phyloP scores from a whole-genome alignment of 2,329 filamentous ascomycete species.

The Hysterium pulicare region DNA sequence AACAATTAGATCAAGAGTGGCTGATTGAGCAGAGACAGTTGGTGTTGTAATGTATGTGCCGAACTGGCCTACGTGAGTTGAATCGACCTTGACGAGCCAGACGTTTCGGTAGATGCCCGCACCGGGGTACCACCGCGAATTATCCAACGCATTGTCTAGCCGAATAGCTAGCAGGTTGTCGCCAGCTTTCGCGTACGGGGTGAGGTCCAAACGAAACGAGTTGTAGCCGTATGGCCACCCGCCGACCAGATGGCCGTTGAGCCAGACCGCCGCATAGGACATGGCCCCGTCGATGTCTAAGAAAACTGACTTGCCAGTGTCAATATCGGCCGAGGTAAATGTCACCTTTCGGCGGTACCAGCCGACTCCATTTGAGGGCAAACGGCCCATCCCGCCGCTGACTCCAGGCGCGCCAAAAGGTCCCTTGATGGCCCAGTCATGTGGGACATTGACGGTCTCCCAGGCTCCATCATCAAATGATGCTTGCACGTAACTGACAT shows the following conservation, averaged over 20 bases:
- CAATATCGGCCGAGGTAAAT: slow-evolving; percentile 26
- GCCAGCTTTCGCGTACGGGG: slow-evolving; percentile 34
- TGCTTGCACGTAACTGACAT: slow-evolving; percentile 23
- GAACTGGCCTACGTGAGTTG: slow-evolving; percentile 48
- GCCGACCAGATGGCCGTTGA: slow-evolving; percentile 50
- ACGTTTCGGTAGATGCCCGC: slow-evolving; percentile 54
- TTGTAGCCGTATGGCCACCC: slow-evolving; percentile 54
- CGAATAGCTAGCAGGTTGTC: slow-evolving; percentile 49
- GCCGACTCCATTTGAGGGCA: slow-evolving; percentile 49
- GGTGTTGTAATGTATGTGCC: slow-evolving; percentile 51
- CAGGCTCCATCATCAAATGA: slow-evolving; percentile 38
- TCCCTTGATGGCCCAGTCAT: slow-evolving; percentile 47
- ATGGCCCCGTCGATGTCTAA: slow-evolving; percentile 53
- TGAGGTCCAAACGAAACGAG: slow-evolving; percentile 52
- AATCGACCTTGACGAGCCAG: slow-evolving; percentile 50
- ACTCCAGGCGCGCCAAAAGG: slow-evolving; percentile 37
- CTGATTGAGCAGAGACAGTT: slow-evolving; percentile 44
- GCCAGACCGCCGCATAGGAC: slow-evolving; percentile 52
- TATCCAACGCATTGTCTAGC: slow-evolving; percentile 49
- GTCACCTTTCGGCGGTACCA: slow-evolving; percentile 46
- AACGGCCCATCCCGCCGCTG: slow-evolving; percentile 39
- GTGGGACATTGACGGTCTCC: slow-evolving; percentile 41
- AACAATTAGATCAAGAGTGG: slow-evolving; percentile 45
- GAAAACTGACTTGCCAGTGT: slow-evolving; percentile 41
- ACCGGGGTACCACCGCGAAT: slow-evolving; percentile 55